A percentile compares a stretch with the other conserved stretches of the same genome.
Evolutionary conservation across 106 monocot species (phyloP).

Genomic region (Phalaenopsis aphrodite): DNA sequence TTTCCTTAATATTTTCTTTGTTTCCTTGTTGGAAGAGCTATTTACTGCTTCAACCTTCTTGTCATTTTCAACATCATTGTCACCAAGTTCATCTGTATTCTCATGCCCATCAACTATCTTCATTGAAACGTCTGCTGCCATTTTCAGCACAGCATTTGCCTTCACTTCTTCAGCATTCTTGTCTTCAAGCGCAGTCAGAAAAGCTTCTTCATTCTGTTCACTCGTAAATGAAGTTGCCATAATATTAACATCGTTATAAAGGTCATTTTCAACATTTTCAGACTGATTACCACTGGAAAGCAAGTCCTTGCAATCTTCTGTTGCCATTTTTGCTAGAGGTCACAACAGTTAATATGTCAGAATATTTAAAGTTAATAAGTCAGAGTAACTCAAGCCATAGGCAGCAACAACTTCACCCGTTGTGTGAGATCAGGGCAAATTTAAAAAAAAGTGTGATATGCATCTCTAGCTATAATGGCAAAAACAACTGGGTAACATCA

Average conservation of each 20-base stretch:
- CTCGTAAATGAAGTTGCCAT: background rate
- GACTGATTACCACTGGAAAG: background rate
- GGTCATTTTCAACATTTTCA: slow-evolving; percentile 3
- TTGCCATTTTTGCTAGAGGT: slow-evolving; percentile 1
- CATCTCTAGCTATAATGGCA: too few species aligned
- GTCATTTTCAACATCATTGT: slow-evolving; percentile 1
- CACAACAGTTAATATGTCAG: background rate
- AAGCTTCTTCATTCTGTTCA: background rate
- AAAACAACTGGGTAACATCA: too few species aligned
- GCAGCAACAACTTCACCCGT: background rate
- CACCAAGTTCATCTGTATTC: slow-evolving; percentile 2
- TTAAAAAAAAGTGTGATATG: too few species aligned
- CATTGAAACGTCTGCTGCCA: slow-evolving; percentile 1
- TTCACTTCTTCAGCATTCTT: background rate
- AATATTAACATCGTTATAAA: slow-evolving; percentile 1
- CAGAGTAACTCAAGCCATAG: background rate
- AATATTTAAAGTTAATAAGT: background rate
- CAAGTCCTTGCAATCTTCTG: slow-evolving; percentile 3
- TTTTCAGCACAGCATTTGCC: slow-evolving; percentile 1
- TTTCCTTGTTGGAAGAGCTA: background rate
- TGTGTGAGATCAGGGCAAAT: too few species aligned
- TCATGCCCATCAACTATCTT: slow-evolving; percentile 1
- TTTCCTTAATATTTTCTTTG: slow-evolving; percentile 7
- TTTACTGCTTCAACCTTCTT: background rate
- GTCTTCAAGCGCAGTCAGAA: background rate